Percentiles rank a stretch among this genome's conserved stretches.
phyloP scores from a whole-genome alignment of 192 early-diverging fungal genomes.

The Paraglomus occultum region DNA sequence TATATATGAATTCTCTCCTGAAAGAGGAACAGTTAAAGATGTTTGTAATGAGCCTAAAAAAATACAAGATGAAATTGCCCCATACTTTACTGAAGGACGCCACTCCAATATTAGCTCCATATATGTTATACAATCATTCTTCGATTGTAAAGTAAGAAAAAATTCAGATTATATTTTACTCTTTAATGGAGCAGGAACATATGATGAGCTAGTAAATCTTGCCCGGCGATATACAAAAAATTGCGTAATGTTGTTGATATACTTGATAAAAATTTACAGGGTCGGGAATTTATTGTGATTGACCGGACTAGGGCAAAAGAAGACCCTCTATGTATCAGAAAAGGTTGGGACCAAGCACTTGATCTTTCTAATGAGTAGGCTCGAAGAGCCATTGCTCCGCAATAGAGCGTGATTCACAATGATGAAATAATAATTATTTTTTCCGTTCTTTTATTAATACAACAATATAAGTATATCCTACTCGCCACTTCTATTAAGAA shows the following conservation, averaged over 20 bases:
- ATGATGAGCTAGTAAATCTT: slow-evolving; percentile 22
- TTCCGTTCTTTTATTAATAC: too few relatives aligned
- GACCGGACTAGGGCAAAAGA: too few relatives aligned
- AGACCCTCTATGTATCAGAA: slow-evolving; percentile 9
- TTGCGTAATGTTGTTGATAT: too few relatives aligned
- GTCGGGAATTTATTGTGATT: too few relatives aligned
- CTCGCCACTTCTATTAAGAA: too few relatives aligned
- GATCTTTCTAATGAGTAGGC: slow-evolving; percentile 6
- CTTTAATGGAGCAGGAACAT: slow-evolving; percentile 2
- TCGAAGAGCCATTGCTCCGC: slow-evolving; percentile 4
- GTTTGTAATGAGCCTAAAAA: slow-evolving; percentile 10
- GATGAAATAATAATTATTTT: too few relatives aligned
- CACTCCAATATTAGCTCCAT: slow-evolving; percentile 25
- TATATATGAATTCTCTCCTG: slow-evolving; percentile 4
- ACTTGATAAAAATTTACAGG: too few relatives aligned
- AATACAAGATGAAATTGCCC: not conserved
- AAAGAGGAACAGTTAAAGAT: slow-evolving; percentile 23
- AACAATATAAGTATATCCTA: too few relatives aligned
- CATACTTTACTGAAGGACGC: slow-evolving; percentile 18
- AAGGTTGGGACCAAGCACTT: not conserved
- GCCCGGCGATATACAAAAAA: slow-evolving; percentile 21
- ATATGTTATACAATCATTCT: slow-evolving; percentile 18
- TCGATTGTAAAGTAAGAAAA: not conserved
- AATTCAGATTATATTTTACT: slow-evolving; percentile 9
- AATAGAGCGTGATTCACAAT: slow-evolving; percentile 16